Evolutionary conservation across 1,139 yeast species (phyloP).

Genomic region (Geotrichum bryndzae): DNA sequence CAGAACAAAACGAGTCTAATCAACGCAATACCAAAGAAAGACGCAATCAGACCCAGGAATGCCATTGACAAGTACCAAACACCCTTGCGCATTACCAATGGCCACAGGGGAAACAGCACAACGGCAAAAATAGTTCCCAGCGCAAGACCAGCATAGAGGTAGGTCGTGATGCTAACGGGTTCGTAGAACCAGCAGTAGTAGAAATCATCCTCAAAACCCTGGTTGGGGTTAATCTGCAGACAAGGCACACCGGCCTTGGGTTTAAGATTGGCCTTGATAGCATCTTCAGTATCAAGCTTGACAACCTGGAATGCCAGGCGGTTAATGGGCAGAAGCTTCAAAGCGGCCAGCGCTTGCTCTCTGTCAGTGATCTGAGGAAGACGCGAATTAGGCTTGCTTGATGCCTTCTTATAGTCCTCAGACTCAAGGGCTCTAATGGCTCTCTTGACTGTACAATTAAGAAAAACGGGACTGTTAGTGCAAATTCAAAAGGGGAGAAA

Average conservation of each 20-base stretch:
- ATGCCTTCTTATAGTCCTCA: conserved; percentile 59
- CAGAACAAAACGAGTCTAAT: conserved; percentile 69
- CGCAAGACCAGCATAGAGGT: conserved; percentile 55
- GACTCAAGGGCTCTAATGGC: conserved; percentile 71
- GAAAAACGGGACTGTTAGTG: neutral
- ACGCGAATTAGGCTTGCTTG: conserved; percentile 46
- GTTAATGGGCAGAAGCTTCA: conserved; percentile 63
- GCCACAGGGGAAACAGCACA: conserved; percentile 96
- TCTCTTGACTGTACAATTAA: conserved; percentile 46
- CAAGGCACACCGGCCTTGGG: conserved; percentile 77
- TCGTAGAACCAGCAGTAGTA: conserved; percentile 83
- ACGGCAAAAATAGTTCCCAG: conserved; percentile 65
- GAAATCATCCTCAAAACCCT: conserved; percentile 67
- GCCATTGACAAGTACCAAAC: conserved; percentile 88
- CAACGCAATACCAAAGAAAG: conserved; percentile 73
- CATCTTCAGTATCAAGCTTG: conserved; percentile 61
- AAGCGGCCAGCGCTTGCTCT: conserved; percentile 55
- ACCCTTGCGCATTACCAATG: conserved; percentile 76
- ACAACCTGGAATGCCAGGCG: conserved; percentile 64
- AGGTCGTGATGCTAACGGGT: conserved; percentile 66
- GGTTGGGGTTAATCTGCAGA: conserved; percentile 58
- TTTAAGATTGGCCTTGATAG: conserved; percentile 53
- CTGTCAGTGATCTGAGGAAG: conserved; percentile 53
- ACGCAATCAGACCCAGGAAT: conserved; percentile 64
- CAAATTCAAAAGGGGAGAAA: neutral